These are phyloP conservation scores for Chytridiales sp. DNA, from an alignment of 371 early-diverging fungal species.

Conservation along the genomic window DNA sequence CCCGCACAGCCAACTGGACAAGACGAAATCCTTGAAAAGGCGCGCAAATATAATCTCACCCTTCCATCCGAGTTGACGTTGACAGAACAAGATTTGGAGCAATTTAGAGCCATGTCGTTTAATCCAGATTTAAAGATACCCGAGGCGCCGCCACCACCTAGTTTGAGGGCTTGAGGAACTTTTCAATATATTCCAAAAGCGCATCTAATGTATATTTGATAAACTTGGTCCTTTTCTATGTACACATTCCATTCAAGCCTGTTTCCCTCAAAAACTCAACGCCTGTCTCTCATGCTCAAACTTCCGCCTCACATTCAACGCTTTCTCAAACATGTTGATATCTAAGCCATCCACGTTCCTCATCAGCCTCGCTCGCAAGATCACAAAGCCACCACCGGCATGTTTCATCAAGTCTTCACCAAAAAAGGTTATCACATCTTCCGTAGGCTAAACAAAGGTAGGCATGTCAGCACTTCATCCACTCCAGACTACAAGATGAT, in stretches of 20 bases:
- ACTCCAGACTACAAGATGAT: neutral
- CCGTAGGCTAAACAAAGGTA: too few relatives aligned
- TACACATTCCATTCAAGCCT: too few relatives aligned
- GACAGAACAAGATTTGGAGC: slow-evolving; percentile 16
- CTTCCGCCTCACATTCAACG: slow-evolving; percentile 21
- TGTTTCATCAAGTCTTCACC: neutral
- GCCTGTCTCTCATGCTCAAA: slow-evolving; percentile 10
- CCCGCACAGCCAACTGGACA: neutral
- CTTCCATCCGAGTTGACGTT: neutral
- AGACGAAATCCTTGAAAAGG: slow-evolving; percentile 11
- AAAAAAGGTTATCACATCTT: too few relatives aligned
- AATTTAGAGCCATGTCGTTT: slow-evolving; percentile 2
- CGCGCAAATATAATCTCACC: slow-evolving; percentile 1
- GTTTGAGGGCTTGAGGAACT: too few relatives aligned
- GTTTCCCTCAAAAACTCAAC: slow-evolving; percentile 7
- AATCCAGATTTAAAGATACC: too few relatives aligned
- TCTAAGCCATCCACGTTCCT: slow-evolving; percentile 37
- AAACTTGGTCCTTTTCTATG: too few relatives aligned
- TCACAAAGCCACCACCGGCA: slow-evolving; percentile 6
- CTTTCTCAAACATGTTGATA: slow-evolving; percentile 28
- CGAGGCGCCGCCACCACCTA: too few relatives aligned
- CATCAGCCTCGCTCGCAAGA: slow-evolving; percentile 27
- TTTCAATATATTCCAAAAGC: too few relatives aligned
- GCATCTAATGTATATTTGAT: too few relatives aligned
- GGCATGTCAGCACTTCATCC: too few relatives aligned